These are phyloP conservation scores for Polytrichum formosum DNA, from an alignment of 225 moss, liverwort and hornwort genomes.

Conservation along the genomic window DNA sequence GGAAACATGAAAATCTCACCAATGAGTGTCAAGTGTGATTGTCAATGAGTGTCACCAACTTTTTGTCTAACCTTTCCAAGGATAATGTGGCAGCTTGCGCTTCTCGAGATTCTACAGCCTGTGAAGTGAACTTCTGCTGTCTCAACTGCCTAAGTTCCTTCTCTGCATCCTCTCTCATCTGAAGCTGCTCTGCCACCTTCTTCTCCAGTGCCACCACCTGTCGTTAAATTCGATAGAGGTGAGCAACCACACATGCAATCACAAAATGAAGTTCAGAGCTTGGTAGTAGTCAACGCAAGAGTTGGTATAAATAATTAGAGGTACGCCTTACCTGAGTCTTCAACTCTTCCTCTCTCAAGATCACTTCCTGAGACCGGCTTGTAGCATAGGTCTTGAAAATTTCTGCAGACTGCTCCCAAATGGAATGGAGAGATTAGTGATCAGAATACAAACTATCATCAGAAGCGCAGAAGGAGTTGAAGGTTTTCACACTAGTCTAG, in stretches of 20 bases:
- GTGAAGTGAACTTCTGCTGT: slow-evolving; percentile 21
- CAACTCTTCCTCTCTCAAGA: slow-evolving; percentile 23
- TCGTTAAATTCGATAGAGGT: background rate
- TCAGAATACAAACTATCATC: background rate
- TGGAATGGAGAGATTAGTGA: background rate
- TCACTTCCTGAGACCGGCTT: slow-evolving; percentile 32
- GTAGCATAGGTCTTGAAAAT: slow-evolving; percentile 39
- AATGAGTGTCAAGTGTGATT: too few relatives aligned
- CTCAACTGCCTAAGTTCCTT: slow-evolving; percentile 27
- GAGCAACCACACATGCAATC: background rate
- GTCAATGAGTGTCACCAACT: too few relatives aligned
- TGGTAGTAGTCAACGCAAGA: background rate
- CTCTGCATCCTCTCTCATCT: slow-evolving; percentile 37
- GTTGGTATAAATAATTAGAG: background rate
- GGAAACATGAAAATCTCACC: too few relatives aligned
- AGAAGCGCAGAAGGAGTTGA: too few relatives aligned
- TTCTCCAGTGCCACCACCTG: slow-evolving; percentile 31
- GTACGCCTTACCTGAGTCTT: slow-evolving; percentile 29
- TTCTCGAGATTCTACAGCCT: slow-evolving; percentile 22
- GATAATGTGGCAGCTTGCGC: slow-evolving; percentile 18
- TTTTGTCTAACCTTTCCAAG: slow-evolving; percentile 26
- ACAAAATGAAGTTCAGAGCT: too few relatives aligned
- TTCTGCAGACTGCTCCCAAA: slow-evolving; percentile 44
- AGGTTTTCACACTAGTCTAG: too few relatives aligned
- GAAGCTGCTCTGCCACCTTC: slow-evolving; percentile 22